Conservation (phyloP, 129 eudicot species). For the Centella asiatica region DNA sequence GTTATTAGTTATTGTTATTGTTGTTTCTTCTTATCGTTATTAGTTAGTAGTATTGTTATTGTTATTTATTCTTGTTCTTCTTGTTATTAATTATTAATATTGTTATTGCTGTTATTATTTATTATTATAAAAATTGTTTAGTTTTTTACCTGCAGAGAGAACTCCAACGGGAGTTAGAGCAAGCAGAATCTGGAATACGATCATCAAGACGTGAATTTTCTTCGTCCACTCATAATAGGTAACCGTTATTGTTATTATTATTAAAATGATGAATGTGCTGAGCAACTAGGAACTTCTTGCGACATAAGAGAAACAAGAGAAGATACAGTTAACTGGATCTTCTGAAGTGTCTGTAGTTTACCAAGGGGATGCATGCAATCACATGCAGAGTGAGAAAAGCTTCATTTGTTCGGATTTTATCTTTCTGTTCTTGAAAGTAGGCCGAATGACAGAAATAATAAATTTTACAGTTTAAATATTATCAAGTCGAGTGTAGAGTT, state of each 20-base stretch:
- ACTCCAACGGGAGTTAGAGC: conserved; percentile 83
- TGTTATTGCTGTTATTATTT: too few species aligned
- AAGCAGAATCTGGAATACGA: conserved; percentile 66
- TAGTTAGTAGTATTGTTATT: too few species aligned
- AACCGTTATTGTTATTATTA: background rate
- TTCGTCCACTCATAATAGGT: conserved; percentile 65
- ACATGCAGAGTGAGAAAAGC: background rate
- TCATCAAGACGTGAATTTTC: conserved; percentile 71
- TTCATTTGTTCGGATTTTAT: background rate
- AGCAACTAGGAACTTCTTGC: background rate
- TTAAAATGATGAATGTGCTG: background rate
- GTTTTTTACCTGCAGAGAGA: conserved; percentile 60
- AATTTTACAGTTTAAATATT: too few species aligned
- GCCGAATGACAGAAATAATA: too few species aligned
- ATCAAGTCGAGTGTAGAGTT: too few species aligned
- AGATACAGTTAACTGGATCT: background rate
- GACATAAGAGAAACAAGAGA: too few species aligned
- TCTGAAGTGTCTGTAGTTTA: background rate
- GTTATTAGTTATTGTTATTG: too few species aligned
- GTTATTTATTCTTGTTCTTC: too few species aligned
- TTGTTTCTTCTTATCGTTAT: too few species aligned
- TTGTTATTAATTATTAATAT: too few species aligned
- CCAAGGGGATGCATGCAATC: background rate
- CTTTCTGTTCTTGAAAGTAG: too few species aligned
- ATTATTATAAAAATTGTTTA: too few species aligned